Base-by-base conservation (phyloP, 1,284 basidiomycete species). In the Pseudomicrostroma phylloplanum region DNA sequence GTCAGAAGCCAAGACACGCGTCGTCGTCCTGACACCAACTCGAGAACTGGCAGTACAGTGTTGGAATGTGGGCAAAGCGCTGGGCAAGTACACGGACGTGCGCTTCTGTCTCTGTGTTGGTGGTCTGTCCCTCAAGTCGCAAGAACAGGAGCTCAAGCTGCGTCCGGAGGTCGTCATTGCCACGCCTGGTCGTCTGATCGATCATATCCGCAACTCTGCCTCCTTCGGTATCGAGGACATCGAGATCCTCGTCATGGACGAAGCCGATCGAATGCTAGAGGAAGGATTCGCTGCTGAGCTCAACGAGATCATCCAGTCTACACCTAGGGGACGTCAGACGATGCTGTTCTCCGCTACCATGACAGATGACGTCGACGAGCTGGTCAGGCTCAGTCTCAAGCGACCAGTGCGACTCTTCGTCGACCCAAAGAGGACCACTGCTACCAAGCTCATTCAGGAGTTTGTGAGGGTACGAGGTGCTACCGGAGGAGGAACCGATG, bases 331-430 rank as follows among this genome's bases (percentile, higher is more conserved):
- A 15, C 86, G 94, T 46, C 94, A 97, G 80, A 96, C 94, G 2
- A 96, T 98, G 92, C 84, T 98, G 26, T 98, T 98, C 81, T 96
- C 92, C 0, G 94, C 94, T 0, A 98, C 94, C 0, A 96, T 97
- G 89, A 96, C 92, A 1, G 94, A 97, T 80, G 89, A 89, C 0
- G 89, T 98, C 8, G 92, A 96, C 74, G 89, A 92, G 76, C 85
- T 98, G 51, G 89, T 96, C 61, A 87, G 87, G 73, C 89, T 97
- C 84, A 91, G 90, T 17, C 83, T 98, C 56, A 88, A 91, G 77
- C 90, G 88, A 77, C 94, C 94, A 2, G 90, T 94, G 25, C 86
- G 92, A 48, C 84, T 98, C 30, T 97, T 97, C 79, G 92, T 98
- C 40, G 94, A 98, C 77, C 91, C 91, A 7, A 92, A 92, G 79